Base-by-base conservation (phyloP, 768 basidiomycete species). In the Cyclocybe aegerita region DNA sequence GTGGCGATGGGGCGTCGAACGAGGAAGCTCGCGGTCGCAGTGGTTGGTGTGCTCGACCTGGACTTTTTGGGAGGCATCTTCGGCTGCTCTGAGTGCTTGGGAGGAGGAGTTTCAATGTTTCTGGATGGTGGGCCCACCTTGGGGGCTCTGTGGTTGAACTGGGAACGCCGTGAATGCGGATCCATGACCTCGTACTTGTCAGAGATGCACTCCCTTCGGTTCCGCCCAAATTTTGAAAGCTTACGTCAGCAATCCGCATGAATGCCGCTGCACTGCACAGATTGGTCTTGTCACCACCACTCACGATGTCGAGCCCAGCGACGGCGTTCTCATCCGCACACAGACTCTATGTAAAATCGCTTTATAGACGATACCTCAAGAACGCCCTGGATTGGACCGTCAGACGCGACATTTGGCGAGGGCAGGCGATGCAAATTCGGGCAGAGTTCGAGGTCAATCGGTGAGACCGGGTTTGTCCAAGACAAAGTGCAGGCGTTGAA, bases 391-490 rank as follows among this genome's bases (percentile, higher is more conserved):
- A 98, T 70, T 98, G 96, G 96, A 85, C 82, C 40, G 76, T 97
- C 57, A 79, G 88, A 49, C 76, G 95, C 47, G 89, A 93, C 62
- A 64, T 92, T 1, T 98, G 93, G 93, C 81, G 95, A 53, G 78
- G 76, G 49, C 81, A 87, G 68, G 94, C 95, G 9, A 69, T 95
- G 60, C 74, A 86, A 67, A 91, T 98, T 56, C 75, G 96, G 55
- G 94, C 94, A 53, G 82, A 92, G 66, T 98, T 98, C 66, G 96
- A 98, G 74, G 73, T 79, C 59, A 93, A 98, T 78, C 82, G 93
- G 92, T 44, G 54, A 52, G 49, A 52, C 17, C 29, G 46, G 43
- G 36, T 48, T 40, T 45, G 46, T 9, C 10, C 45, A 46, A 52
- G 31, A 17, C 36, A 7, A 31, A 32, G 48, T 49, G n/a, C 44